Evolutionary conservation across 352 stramenopile species (phyloP).

Genomic region (Phytophthora kernoviae): DNA sequence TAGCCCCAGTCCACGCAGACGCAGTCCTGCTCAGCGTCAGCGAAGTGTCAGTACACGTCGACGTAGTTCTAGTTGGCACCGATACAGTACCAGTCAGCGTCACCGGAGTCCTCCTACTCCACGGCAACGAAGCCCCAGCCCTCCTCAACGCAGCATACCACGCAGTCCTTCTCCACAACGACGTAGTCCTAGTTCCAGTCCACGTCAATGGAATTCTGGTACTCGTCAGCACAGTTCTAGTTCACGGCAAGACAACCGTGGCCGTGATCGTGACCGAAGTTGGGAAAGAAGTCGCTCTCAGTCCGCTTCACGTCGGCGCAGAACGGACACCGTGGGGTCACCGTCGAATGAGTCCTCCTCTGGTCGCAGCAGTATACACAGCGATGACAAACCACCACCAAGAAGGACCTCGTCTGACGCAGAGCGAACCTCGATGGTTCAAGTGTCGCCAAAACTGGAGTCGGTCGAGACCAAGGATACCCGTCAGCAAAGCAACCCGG

Average conservation of each 20-base stretch:
- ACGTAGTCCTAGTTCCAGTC: slow-evolving; percentile 5
- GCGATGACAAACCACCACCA: slow-evolving; percentile 11
- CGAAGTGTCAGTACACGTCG: background rate
- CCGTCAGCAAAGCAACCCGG: slow-evolving; percentile 1
- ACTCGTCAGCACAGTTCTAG: slow-evolving; percentile 8
- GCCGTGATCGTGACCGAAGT: slow-evolving; percentile 4
- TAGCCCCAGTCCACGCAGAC: slow-evolving; percentile 10
- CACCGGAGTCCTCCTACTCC: background rate
- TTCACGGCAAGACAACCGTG: slow-evolving; percentile 4
- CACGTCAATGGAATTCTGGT: background rate
- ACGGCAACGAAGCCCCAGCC: background rate
- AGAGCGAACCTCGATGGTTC: background rate
- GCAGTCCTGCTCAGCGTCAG: background rate
- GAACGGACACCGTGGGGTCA: slow-evolving; percentile 15
- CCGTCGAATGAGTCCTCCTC: slow-evolving; percentile 23
- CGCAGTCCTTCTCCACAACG: background rate
- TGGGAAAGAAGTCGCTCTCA: slow-evolving; percentile 23
- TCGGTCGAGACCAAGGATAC: background rate
- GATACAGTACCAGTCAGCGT: background rate
- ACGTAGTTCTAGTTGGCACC: background rate
- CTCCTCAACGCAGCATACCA: background rate
- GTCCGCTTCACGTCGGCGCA: slow-evolving; percentile 17
- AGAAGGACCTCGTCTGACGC: slow-evolving; percentile 1
- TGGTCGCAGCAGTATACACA: slow-evolving; percentile 18
- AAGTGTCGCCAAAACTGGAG: slow-evolving; percentile 6